Evolutionary conservation across 352 stramenopile species (phyloP), one percentile per base, ranked within the genome.

Genomic region (Globisporangium carolinianum): DNA sequence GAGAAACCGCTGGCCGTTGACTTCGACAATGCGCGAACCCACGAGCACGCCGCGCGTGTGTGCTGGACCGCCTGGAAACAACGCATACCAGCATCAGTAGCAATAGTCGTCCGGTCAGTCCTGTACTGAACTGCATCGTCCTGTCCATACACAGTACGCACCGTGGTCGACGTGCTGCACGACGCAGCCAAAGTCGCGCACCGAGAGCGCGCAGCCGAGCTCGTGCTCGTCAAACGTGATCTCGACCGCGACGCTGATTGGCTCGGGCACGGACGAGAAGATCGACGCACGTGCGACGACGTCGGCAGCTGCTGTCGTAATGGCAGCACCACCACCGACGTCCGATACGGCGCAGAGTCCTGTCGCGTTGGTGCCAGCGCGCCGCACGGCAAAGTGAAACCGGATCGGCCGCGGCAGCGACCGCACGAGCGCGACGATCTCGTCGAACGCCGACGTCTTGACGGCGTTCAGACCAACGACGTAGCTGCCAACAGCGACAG

Each of bases 401-500:
- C 66, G 15, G 35, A 89, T 80, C 7, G 83, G 85, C 7, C 79
- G 69, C 11, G 73, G 69, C 2, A 75, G 50, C 2, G 61, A 69
- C 58, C 70, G 67, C 37, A 94, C 75, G 53, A 81, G 68, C 6
- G 71, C 61, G 47, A 94, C 83, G 43, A 94, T 68, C 45, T 88
- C 78, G 45, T 94, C 78, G 58, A 89, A 94, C 35, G 69, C 68
- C 7, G 82, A 68, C 47, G 74, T 87, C 35, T 75, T 76, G 38
- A 72, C 55, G 39, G 63, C 68, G 62, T 90, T 80, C 41, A 94
- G 58, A 8, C 76, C 82, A 12, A 94, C 75, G 38, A 94, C 68
- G 51, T 80, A 87, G 60, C 82, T 91, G 11, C 83, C 85, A 5
- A 92, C 71, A 1, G 88, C 66, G 36, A 94, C 80, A 42, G 78